Evolutionary conservation across 108 stramenopile genomes (phyloP), one percentile per base, ranked within the genome.

Genomic region (Fragilariopsis cylindrus): DNA sequence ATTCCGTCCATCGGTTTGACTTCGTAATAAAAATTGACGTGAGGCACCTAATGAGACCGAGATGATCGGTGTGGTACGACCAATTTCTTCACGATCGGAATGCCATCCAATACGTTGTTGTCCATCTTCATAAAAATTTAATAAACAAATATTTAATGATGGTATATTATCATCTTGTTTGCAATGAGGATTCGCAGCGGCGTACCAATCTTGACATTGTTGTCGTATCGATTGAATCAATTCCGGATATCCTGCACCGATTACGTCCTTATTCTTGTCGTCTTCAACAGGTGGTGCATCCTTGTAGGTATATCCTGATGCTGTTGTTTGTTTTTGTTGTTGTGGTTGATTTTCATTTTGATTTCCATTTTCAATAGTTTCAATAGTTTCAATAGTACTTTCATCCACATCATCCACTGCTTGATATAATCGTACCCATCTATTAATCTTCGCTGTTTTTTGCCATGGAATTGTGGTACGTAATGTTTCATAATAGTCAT

Each of bases 21-120:
- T 80, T 2, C 90, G 82, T 6, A 88, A 65, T 11, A 81, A 60
- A 55, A 90, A 87, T 52, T 76, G 56, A 4, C 90, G 84, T 3
- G 90, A 63, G 5, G 82, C 68, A 7, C 90, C 90, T 60, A 90
- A 73, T 4, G 83, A 84, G 50, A 90, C 65, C 46, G 83, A 84
- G 47, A 86, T 87, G 52, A 90, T 88, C 55, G 90, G 90, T 5
- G 90, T 90, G 16, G 80, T 65, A 3, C 87, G 74, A 16, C 87
- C 87, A 45, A 87, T 75, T 66, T 90, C 90, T 65, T 90, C 90
- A 21, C 90, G 87, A 65, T 90, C 90, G 21, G 86, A 81, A 57
- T 90, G 90, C 87, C 87, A 90, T 64, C 90, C 90, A 21, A 90
- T 88, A 3, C 90, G 78, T 65, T 87, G 85, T 12, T 75, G 66